Conservation (phyloP, 352 stramenopile genomes). For the Phytophthora citricola region DNA sequence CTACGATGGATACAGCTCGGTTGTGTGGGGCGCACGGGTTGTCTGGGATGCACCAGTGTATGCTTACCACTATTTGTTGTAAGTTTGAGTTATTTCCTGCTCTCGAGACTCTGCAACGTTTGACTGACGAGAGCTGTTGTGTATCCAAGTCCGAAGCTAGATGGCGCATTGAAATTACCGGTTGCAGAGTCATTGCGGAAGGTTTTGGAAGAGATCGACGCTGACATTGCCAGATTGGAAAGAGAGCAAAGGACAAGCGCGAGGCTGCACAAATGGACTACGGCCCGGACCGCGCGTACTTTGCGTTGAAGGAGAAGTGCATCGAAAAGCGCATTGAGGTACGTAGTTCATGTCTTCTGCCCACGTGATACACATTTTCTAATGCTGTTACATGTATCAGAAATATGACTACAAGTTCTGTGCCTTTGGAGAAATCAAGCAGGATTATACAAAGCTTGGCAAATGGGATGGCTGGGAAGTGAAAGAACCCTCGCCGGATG, state of each 20-base stretch:
- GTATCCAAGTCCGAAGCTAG: slow-evolving; percentile 56
- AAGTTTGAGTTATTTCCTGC: slow-evolving; percentile 22
- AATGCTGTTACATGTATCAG: slow-evolving; percentile 26
- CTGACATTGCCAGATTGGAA: slow-evolving; percentile 61
- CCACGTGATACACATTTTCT: not conserved
- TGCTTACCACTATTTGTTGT: slow-evolving; percentile 82
- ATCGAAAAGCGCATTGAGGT: slow-evolving; percentile 83
- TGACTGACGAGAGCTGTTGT: slow-evolving; percentile 16
- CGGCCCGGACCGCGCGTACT: slow-evolving; percentile 76
- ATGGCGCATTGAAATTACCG: slow-evolving; percentile 56
- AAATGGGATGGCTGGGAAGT: slow-evolving; percentile 70
- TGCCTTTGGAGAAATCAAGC: slow-evolving; percentile 80
- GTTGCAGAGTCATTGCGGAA: slow-evolving; percentile 77
- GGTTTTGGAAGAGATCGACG: slow-evolving; percentile 70
- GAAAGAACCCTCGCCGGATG: slow-evolving; percentile 1
- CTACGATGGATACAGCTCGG: slow-evolving; percentile 51
- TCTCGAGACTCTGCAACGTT: too few species aligned
- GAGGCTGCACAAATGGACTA: slow-evolving; percentile 63
- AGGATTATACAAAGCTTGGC: slow-evolving; percentile 82
- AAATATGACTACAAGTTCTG: slow-evolving; percentile 93
- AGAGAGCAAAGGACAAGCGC: slow-evolving; percentile 52
- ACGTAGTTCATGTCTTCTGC: slow-evolving; percentile 2
- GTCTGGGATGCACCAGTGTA: slow-evolving; percentile 77
- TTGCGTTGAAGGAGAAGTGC: slow-evolving; percentile 77
- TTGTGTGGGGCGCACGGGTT: slow-evolving; percentile 56